Conservation (phyloP, 148 eudicot genomes). For the Camellia granthamiana region DNA sequence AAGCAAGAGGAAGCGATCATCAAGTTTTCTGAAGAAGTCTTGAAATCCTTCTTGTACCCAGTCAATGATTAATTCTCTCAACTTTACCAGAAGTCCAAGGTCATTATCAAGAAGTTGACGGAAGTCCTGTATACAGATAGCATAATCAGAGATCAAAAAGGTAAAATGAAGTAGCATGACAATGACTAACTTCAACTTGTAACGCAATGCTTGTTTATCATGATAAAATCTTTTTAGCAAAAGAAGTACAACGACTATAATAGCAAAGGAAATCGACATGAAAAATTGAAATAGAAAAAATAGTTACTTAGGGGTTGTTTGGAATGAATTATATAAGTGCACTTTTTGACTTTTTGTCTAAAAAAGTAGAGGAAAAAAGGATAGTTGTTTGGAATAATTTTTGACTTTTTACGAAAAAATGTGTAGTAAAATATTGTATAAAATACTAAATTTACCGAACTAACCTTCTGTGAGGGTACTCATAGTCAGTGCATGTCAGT, state of each 20-base stretch:
- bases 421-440: too few relatives aligned
- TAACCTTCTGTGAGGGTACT: too few relatives aligned
- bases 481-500: too few relatives aligned
- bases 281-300: background rate
- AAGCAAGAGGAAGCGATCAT: conserved; percentile 59
- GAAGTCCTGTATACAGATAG: conserved; percentile 52
- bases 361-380: too few relatives aligned
- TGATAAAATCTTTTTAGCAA: background rate
- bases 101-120: conserved; percentile 80
- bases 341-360: too few relatives aligned
- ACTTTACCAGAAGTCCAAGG: conserved; percentile 52
- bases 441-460: too few relatives aligned
- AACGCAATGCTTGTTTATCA: background rate
- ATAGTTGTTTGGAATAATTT: too few relatives aligned
- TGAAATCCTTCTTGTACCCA: conserved; percentile 99
- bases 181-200: conserved; percentile 10
- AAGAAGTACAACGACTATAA: background rate
- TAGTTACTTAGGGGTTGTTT: background rate
- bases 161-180: conserved; percentile 13
- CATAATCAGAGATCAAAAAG: conserved; percentile 13
- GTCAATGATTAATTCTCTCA: conserved; percentile 63
- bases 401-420: too few relatives aligned
- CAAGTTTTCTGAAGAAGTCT: conserved; percentile 73
- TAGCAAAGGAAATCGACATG: conserved; percentile 10
- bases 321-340: too few relatives aligned